Evolutionary conservation across 345 rosid genomes (phyloP), one percentile per base, ranked within the genome.

Genomic region (Cochlearia excelsa): DNA sequence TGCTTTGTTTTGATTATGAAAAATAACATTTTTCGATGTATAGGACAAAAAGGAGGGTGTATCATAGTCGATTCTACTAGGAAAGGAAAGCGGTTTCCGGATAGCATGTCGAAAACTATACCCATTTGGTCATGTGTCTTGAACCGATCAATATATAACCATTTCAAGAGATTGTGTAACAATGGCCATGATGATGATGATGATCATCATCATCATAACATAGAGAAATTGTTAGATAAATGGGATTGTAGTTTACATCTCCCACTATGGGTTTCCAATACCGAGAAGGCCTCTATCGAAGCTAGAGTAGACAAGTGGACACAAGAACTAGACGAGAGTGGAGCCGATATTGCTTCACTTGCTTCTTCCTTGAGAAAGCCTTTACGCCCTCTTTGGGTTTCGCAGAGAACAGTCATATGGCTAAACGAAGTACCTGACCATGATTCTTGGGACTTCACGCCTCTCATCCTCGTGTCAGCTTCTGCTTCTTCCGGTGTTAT

Each of bases 181-280:
- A 63, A 26, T 62, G 74, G n/a, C 43, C 26, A 59, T 55, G 10
- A 41, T 37, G 40, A 40, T 46, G 42, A 41, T 59, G 61, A 10
- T 67, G 72, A 26, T 39, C 71, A 57, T 51, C 49, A 34, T 41
- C 55, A 23, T 44, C 69, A 66, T 46, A 40, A 41, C 46, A 54
- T 46, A 34, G 42, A 41, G 45, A 0, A 48, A 23, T 0, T 62
- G 38, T 64, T 78, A 46, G 72, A 38, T 26, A 68, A 65, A 43
- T 88, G 95, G 97, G 98, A 92, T 59, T 83, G 89, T 74, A 78
- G 83, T n/a, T 76, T 92, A 77, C 97, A 88, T 73, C 83, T 92
- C 23, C 98, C 98, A 4, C 83, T 86, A 8, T 92, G 95, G 98
- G 86, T 92, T 74, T 77, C 94, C 0, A 77, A 77, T 26, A 86